Conservation (phyloP, 306 rosid species). For the Quercus mongolica region DNA sequence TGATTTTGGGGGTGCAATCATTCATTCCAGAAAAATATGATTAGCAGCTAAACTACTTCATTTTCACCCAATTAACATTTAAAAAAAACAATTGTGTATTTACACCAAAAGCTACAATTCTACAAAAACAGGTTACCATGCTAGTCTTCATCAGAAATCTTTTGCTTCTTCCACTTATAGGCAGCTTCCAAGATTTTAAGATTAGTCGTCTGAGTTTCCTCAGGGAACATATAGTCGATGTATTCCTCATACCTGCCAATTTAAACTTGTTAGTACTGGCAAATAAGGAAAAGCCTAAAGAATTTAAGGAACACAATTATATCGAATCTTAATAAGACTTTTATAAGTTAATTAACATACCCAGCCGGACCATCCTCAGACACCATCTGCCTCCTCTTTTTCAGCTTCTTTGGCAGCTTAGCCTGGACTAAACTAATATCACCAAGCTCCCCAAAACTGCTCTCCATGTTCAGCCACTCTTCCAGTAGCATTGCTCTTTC, state of each 20-base stretch:
- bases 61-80: background rate
- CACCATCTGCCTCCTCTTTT: slow-evolving; percentile 70
- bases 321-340: background rate
- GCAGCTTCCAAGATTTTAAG: slow-evolving; percentile 95
- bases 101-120: slow-evolving; percentile 14
- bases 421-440: slow-evolving; percentile 75
- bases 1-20: background rate
- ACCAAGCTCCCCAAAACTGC: slow-evolving; percentile 66
- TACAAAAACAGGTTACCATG: background rate
- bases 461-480: slow-evolving; percentile 87
- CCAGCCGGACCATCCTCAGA: slow-evolving; percentile 84
- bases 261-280: slow-evolving; percentile 19
- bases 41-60: too few species aligned
- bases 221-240: slow-evolving; percentile 79
- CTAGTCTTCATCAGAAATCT: slow-evolving; percentile 43
- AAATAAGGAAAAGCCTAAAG: background rate
- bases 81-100: background rate
- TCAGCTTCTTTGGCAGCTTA: slow-evolving; percentile 89
- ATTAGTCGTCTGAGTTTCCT: slow-evolving; percentile 84
- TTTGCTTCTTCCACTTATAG: slow-evolving; percentile 88
- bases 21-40: background rate
- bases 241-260: slow-evolving; percentile 76
- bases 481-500: slow-evolving; percentile 93
- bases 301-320: background rate
- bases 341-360: slow-evolving; percentile 39